Evolutionary conservation across 2,329 filamentous ascomycete genomes (phyloP), one percentile per base, ranked within the genome.

Genomic region (Cadophora luteo-olivacea): DNA sequence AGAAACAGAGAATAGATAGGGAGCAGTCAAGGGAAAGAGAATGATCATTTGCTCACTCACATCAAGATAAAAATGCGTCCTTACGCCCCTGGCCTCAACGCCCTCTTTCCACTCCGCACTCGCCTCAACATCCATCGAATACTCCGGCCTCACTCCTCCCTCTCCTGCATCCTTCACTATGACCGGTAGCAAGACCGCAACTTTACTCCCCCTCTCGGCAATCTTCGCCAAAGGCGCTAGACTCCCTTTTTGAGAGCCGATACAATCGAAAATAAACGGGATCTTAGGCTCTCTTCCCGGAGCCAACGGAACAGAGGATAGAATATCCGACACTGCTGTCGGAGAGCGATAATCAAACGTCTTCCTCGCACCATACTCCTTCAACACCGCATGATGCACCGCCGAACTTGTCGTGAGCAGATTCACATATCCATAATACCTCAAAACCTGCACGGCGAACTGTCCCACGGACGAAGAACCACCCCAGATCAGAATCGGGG

Each of bases 171-270:
- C 84, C 54, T 78, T 81, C 55, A 88, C 71, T 67, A 90, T 86
- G 19, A 90, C 83, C 0, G 88, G 88, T 6, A 91, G 77, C 78
- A 91, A 82, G 19, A 89, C 78, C 0, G 87, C 88, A 0, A 90
- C 85, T 29, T 78, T 85, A 4, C 81, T 78, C 0, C 85, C 85
- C 1, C 64, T 75, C 68, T 81, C 77, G 0, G 85, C 86, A 29
- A 91, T 79, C 70, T 81, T 81, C 5, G 82, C 80, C 41, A 90
- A 78, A 2, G 84, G 86, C 38, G 73, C 72, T 6, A 89, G 71
- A 6, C 83, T 84, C 0, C 83, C 83, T 1, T 79, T 73, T 45
- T 83, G 76, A 2, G 82, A 84, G 1, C 82, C 82, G 66, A 89
- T 87, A 75, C 86, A 88, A 76, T 89, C 86, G 12, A 89, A 73